Evolutionary conservation across 2,329 filamentous ascomycete genomes (phyloP).

Genomic region (Clonostachys chloroleuca): DNA sequence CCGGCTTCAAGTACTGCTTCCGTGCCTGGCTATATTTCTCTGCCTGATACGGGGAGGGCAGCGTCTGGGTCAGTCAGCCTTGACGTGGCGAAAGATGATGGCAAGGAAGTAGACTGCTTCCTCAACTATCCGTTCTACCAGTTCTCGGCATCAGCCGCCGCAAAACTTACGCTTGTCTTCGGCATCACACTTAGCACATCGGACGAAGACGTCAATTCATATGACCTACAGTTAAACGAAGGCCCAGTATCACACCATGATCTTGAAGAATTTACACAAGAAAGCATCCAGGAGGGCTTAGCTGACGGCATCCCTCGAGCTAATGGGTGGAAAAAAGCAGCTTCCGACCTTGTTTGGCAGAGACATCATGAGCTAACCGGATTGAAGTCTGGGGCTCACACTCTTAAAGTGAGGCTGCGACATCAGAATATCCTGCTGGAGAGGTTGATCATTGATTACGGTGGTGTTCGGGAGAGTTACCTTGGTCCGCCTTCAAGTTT

Average conservation of each 20-base stretch:
- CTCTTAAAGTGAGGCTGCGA: not conserved
- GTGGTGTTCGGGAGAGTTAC: constrained; percentile 45
- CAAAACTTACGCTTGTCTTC: not conserved
- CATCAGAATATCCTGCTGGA: constrained; percentile 44
- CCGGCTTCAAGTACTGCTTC: constrained; percentile 13
- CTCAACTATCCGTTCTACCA: not conserved
- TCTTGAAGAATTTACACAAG: constrained; percentile 9
- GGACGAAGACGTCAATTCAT: constrained; percentile 9
- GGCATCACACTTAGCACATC: not conserved
- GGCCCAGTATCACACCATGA: constrained; percentile 1
- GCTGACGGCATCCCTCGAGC: constrained; percentile 14
- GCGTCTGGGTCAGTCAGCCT: not conserved
- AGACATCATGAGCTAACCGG: not conserved
- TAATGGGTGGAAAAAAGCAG: constrained; percentile 13
- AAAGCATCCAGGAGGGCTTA: constrained; percentile 8
- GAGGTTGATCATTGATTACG: constrained; percentile 47
- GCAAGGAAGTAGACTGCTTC: no score
- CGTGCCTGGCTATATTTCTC: not conserved
- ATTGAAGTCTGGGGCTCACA: not conserved
- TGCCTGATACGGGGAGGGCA: constrained; percentile 4
- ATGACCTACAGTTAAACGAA: constrained; percentile 8
- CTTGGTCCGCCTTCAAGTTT: constrained; percentile 50
- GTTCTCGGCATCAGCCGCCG: not conserved
- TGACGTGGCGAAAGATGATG: not conserved
- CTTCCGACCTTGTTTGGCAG: constrained; percentile 7